phyloP scores from a whole-genome alignment of 805 yeast genomes.

The Cyberlindnera maclurae region DNA sequence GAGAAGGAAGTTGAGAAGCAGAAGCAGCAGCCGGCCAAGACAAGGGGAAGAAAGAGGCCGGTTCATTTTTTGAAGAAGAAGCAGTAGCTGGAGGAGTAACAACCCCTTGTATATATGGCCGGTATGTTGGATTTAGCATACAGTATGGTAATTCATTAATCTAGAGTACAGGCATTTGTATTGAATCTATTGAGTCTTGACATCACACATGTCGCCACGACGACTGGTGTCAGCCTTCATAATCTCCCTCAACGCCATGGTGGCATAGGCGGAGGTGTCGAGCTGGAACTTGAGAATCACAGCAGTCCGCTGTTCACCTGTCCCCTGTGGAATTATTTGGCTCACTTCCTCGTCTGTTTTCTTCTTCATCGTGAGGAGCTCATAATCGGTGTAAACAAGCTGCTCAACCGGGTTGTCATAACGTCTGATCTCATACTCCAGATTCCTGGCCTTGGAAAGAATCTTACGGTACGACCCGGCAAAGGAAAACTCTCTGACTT shows the following conservation, averaged over 20 bases:
- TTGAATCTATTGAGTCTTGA: slow-evolving; percentile 16
- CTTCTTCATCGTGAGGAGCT: slow-evolving; percentile 36
- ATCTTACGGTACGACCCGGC: slow-evolving; percentile 84
- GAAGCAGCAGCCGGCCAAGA: slow-evolving; percentile 1
- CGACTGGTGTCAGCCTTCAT: slow-evolving; percentile 70
- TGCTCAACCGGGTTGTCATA: slow-evolving; percentile 64
- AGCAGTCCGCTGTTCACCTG: slow-evolving; percentile 44
- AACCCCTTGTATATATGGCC: background rate
- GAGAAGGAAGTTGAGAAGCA: slow-evolving; percentile 1
- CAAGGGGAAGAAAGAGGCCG: slow-evolving; percentile 13
- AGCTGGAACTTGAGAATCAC: slow-evolving; percentile 70
- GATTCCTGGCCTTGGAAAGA: slow-evolving; percentile 54
- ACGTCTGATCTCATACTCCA: slow-evolving; percentile 55
- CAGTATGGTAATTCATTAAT: background rate
- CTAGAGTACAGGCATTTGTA: background rate
- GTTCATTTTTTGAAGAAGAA: slow-evolving; percentile 5
- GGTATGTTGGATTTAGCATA: background rate
- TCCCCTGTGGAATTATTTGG: slow-evolving; percentile 22
- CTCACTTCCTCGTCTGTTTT: slow-evolving; percentile 14
- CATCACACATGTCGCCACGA: slow-evolving; percentile 41
- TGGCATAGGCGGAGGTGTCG: slow-evolving; percentile 88
- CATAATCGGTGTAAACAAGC: slow-evolving; percentile 73
- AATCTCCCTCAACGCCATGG: slow-evolving; percentile 93
- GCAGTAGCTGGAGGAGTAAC: background rate
- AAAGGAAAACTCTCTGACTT: slow-evolving; percentile 80